Conservation (phyloP, 495 filamentous ascomycete species). For the Lepidopterella palustris region DNA sequence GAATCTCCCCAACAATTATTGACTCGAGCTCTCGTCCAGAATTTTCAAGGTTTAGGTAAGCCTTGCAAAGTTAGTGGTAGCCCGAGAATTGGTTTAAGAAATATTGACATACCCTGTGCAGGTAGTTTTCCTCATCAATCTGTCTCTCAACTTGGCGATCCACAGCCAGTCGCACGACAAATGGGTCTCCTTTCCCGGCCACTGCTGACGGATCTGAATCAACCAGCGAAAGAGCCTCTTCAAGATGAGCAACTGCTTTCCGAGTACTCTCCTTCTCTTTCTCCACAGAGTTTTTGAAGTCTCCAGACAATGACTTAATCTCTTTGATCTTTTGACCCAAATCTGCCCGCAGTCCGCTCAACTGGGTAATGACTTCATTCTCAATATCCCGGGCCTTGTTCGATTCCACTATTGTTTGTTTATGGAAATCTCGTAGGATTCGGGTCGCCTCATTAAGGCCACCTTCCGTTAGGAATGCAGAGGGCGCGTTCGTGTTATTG, state of each 20-base stretch:
- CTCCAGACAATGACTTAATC: slow-evolving; percentile 82
- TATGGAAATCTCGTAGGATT: slow-evolving; percentile 76
- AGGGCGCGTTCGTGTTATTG: slow-evolving; percentile 68
- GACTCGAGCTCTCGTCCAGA: slow-evolving; percentile 92
- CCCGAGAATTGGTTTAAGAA: slow-evolving; percentile 20
- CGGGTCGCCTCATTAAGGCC: slow-evolving; percentile 81
- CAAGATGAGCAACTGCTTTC: slow-evolving; percentile 65
- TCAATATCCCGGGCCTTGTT: slow-evolving; percentile 87
- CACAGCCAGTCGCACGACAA: slow-evolving; percentile 72
- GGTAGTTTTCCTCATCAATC: slow-evolving; percentile 93
- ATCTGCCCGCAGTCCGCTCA: slow-evolving; percentile 80
- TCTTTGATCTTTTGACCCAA: slow-evolving; percentile 95
- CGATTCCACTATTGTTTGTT: slow-evolving; percentile 69
- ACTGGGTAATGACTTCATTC: slow-evolving; percentile 77
- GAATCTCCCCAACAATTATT: slow-evolving; percentile 93
- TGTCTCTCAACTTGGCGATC: slow-evolving; percentile 86
- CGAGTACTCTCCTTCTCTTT: slow-evolving; percentile 69
- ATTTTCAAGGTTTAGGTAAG: slow-evolving; percentile 88
- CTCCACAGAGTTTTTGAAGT: slow-evolving; percentile 88
- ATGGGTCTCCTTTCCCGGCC: slow-evolving; percentile 84
- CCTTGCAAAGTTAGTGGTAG: slow-evolving; percentile 49
- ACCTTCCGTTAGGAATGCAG: slow-evolving; percentile 65
- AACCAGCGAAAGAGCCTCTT: slow-evolving; percentile 69
- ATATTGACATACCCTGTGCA: slow-evolving; percentile 65
- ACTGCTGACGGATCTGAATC: slow-evolving; percentile 69